Base-by-base conservation (phyloP, 2,329 filamentous ascomycete genomes). In the Juglanconis oblonga region DNA sequence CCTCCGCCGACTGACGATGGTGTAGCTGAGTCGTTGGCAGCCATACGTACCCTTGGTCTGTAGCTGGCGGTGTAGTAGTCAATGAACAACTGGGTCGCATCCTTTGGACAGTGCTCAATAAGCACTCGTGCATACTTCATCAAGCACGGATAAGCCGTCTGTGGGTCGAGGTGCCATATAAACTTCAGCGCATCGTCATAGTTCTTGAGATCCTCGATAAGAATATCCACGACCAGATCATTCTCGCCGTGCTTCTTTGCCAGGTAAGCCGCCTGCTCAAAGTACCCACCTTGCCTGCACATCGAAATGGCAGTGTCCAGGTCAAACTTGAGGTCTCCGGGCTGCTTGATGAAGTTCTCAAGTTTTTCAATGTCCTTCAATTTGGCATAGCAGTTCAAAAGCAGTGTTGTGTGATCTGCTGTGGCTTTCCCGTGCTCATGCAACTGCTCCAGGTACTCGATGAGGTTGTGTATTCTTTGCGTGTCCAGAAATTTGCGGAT, bases 401-500 rank as follows among this genome's bases (percentile, higher is more conserved):
- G 81, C 10, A 99, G 78, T 0, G 95, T 99, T 0, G 95, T 99
- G 68, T 99, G 95, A 66, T 99, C 95, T 1, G 92, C 89, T 2
- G 94, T 97, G 0, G 95, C 96, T 71, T 89, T 94, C 69, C 94
- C 88, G 68, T 96, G 92, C 64, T 98, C 92, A 69, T 99, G 95
- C 14, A 99, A 80, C 73, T 99, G 92, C 75, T 99, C 96, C 2
- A 99, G 81, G 69, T 98, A 99, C 71, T 96, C 92, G 58, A 99
- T 98, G 33, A 99, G 80, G 70, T 98, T 99, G 68, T 97, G 92
- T 74, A 99, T 97, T 64, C 93, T 85, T 81, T 99, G 95, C 0
- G 95, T 98, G 70, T 99, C 95, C 42, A 99, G 82, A 69, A 96
- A 99, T 86, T 97, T 97, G 67, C 94, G 85, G 69, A 98, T 97